Evolutionary conservation across 2,329 filamentous ascomycete genomes (phyloP), one percentile per base, ranked within the genome.

Genomic region (Colletotrichum costaricense): DNA sequence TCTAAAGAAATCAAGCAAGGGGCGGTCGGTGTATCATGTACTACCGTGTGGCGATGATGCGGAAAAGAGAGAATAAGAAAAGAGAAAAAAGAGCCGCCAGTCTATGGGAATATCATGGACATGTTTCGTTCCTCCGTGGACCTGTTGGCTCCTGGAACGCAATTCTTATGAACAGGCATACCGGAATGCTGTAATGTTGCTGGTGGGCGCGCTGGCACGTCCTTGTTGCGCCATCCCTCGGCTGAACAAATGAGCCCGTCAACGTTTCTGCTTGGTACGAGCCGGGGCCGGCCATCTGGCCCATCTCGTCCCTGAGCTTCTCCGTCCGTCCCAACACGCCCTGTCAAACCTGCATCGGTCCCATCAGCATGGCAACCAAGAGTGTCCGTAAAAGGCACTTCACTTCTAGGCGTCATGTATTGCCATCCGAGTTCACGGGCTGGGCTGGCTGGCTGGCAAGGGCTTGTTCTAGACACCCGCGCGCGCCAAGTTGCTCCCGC

Each of bases 251-350:
- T 46, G 66, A 59, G 65, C 67, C 67, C 33, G 28, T 67, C 54
- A 38, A 64, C 54, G n/a, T 60, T 67, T 19, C 46, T 42, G 52
- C 35, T 56, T 60, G 49, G 49, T 67, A 52, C 46, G 55, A 58
- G 67, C 67, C 26, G 33, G 56, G 63, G 33, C 22, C 33, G 52
- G 42, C 62, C 35, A 24, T 62, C 35, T 59, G 24, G 56, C 33
- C 46, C 55, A 38, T 66, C 35, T 59, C 24, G 56, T 46, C 46
- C 55, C 19, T 60, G 49, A 58, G 28, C 67, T 60, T 66, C 38
- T 62, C 71, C 71, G 56, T 72, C 71, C 71, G 56, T 73, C 71
- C 71, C 67, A 71, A 71, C 67, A 54, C 59, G 58, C 58, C 69
- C 66, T 72, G 66, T 69, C 69, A 72, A 72, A 63, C 54, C 66